Evolutionary conservation across 768 basidiomycete species (phyloP).

Genomic region (Solioccasus polychromus): DNA sequence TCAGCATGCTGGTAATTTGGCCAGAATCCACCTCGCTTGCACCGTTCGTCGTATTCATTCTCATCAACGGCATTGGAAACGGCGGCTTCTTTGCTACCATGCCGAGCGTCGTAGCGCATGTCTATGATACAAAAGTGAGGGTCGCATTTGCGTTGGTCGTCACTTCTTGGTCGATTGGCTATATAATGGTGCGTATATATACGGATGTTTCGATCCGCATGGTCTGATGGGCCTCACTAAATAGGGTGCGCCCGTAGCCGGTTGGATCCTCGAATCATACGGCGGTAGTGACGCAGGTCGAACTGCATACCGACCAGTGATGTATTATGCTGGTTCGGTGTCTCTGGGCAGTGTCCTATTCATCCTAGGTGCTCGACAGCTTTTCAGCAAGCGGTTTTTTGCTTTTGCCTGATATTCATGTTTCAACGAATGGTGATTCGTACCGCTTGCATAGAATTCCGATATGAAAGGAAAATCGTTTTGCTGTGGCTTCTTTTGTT

Average conservation of each 20-base stretch:
- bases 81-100: conserved; percentile 35
- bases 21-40: conserved; percentile 25
- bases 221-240: not conserved
- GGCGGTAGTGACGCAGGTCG: conserved; percentile 21
- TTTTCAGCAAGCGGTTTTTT: conserved; percentile 8
- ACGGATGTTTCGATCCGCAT: not conserved
- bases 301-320: conserved; percentile 29
- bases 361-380: conserved; percentile 12
- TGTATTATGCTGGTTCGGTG: conserved; percentile 29
- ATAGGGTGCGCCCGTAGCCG: conserved; percentile 30
- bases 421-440: not conserved
- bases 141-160: conserved; percentile 35
- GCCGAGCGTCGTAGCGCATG: conserved; percentile 29
- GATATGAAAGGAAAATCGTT: no score
- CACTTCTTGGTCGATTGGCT: conserved; percentile 31
- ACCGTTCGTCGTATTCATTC: conserved; percentile 25
- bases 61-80: conserved; percentile 30
- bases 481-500: no score
- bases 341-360: conserved; percentile 25
- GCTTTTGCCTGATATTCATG: conserved; percentile 10
- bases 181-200: conserved; percentile 18
- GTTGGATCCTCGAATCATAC: conserved; percentile 27
- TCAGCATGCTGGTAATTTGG: conserved; percentile 33
- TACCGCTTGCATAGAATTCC: not conserved
- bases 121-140: conserved; percentile 29